A percentile compares a stretch with the other conserved stretches of the same genome.
These are phyloP conservation scores for Euptelea pleiosperma DNA, from an alignment of 164 flowering plant genomes.

Conservation along the genomic window DNA sequence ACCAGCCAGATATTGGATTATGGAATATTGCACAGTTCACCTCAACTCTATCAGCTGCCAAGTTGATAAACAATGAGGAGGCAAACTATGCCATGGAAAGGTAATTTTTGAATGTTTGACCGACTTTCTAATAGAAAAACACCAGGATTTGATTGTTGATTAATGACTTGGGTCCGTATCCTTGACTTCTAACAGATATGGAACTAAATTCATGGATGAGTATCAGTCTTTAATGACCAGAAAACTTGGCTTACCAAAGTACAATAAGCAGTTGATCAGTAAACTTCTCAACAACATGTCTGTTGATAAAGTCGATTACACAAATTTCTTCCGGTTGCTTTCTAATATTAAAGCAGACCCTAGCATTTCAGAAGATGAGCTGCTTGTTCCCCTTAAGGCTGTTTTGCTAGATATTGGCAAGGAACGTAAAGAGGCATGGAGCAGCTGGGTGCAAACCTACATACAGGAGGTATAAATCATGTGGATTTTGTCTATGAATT, in stretches of 20 bases:
- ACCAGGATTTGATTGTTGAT: not conserved
- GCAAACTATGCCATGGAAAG: constrained; percentile 97
- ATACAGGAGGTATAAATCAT: constrained; percentile 84
- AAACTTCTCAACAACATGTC: constrained; percentile 57
- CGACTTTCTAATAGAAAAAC: not conserved
- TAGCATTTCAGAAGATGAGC: constrained; percentile 56
- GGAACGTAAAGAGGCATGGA: constrained; percentile 97
- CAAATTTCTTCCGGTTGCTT: constrained; percentile 89
- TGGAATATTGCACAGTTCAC: constrained; percentile 96
- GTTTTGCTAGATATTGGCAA: constrained; percentile 88
- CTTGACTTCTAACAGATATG: constrained; percentile 61
- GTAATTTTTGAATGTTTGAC: constrained; percentile 32
- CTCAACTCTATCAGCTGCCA: constrained; percentile 65
- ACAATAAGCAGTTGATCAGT: constrained; percentile 84
- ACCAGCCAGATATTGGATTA: constrained; percentile 95
- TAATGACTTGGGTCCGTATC: not conserved
- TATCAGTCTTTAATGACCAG: constrained; percentile 92
- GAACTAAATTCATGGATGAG: constrained; percentile 94
- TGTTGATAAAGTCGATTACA: constrained; percentile 75
- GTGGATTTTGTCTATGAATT: no score
- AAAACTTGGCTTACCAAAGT: constrained; percentile 82
- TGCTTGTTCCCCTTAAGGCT: constrained; percentile 81
- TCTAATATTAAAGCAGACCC: constrained; percentile 80
- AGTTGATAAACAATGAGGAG: constrained; percentile 76
- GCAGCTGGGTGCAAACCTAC: constrained; percentile 77